Evolutionary conservation across 2,329 filamentous ascomycete genomes (phyloP).

Genomic region (Trichoderma hamatum): DNA sequence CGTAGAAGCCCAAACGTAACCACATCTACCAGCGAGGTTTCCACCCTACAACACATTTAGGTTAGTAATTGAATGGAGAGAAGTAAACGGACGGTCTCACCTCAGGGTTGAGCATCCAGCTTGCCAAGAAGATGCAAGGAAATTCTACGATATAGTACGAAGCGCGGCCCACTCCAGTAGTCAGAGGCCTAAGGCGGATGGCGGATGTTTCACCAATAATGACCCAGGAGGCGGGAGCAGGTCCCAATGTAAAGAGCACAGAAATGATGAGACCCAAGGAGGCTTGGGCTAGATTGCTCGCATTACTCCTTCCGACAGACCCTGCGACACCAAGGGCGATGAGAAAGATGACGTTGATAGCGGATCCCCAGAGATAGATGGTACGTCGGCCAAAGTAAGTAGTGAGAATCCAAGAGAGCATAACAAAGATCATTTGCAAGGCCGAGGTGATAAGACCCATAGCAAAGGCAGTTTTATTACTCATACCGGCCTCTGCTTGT

Average conservation of each 20-base stretch:
- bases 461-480: not conserved
- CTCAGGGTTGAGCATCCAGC: slow-evolving; percentile 10
- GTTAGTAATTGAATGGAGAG: not conserved
- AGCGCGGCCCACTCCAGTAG: slow-evolving; percentile 13
- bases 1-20: slow-evolving; percentile 6
- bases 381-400: slow-evolving; percentile 7
- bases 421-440: slow-evolving; percentile 12
- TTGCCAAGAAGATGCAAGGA: slow-evolving; percentile 11
- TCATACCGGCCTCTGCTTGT: not conserved
- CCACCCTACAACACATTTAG: not conserved
- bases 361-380: slow-evolving; percentile 2
- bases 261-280: slow-evolving; percentile 2
- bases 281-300: slow-evolving; percentile 2
- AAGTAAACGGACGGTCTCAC: not conserved
- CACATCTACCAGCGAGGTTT: slow-evolving; percentile 9
- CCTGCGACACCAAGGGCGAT: slow-evolving; percentile 3
- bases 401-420: slow-evolving; percentile 15
- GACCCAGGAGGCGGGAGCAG: slow-evolving; percentile 8
- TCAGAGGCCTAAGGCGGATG: slow-evolving; percentile 12
- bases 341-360: slow-evolving; percentile 8
- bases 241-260: slow-evolving; percentile 10
- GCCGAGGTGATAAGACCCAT: slow-evolving; percentile 3
- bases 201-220: slow-evolving; percentile 12
- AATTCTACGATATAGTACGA: slow-evolving; percentile 6
- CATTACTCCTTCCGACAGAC: slow-evolving; percentile 6